Evolutionary conservation across 2,329 filamentous ascomycete genomes (phyloP).

Genomic region (Aquanectria penicillioides): DNA sequence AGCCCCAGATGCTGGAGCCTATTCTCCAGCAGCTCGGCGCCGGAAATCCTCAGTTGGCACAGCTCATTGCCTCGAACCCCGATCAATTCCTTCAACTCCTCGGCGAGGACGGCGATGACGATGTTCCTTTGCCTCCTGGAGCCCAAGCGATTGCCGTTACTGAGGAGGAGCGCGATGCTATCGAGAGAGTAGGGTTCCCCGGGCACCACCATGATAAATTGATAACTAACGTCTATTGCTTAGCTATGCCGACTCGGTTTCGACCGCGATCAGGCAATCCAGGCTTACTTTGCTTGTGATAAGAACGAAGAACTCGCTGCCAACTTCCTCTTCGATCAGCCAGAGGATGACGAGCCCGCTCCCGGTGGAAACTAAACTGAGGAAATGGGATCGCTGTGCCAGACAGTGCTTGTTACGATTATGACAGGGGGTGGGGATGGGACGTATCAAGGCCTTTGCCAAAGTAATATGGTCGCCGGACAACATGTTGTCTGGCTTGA

Average conservation of each 20-base stretch:
- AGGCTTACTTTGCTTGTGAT: constrained; percentile 98
- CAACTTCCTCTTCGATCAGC: constrained; percentile 98
- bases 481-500: constrained; percentile 29
- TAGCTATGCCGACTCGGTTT: constrained; percentile 94
- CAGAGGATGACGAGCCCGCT: constrained; percentile 78
- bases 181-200: constrained; percentile 79
- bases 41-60: constrained; percentile 93
- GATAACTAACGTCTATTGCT: constrained; percentile 8
- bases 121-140: constrained; percentile 82
- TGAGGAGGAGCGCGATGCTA: constrained; percentile 95
- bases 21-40: constrained; percentile 96
- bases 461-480: constrained; percentile 37
- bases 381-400: constrained; percentile 35
- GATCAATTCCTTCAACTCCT: constrained; percentile 93
- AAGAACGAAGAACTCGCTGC: constrained; percentile 99
- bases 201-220: not conserved
- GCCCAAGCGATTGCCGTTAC: constrained; percentile 92
- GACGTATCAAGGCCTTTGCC: constrained; percentile 34
- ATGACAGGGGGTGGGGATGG: constrained; percentile 37
- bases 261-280: constrained; percentile 90
- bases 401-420: constrained; percentile 37
- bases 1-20: constrained; percentile 98
- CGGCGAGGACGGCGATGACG: constrained; percentile 87
- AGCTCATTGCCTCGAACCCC: constrained; percentile 90
- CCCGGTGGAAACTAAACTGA: constrained; percentile 52